Evolutionary conservation across 163 green algal genomes (phyloP), one percentile per base, ranked within the genome.

Genomic region (Coccomyxa subellipsoidea): DNA sequence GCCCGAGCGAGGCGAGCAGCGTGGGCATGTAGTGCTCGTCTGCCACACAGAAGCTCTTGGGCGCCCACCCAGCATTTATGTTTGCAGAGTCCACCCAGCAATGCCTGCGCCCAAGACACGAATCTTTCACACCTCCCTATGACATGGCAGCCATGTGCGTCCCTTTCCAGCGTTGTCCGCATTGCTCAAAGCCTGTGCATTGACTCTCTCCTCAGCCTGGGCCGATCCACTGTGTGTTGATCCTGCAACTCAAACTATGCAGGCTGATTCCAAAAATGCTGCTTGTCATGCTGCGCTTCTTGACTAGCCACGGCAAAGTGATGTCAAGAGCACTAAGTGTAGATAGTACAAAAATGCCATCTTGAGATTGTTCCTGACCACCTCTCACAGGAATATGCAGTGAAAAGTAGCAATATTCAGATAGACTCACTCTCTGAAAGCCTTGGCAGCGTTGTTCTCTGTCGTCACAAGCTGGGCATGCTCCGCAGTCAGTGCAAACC

Each of bases 11-110:
- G 18, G 93, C 92, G 54, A 97, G 84, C 59, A 96, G 85, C 0
- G 92, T 95, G 31, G 92, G 83, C 69, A 97, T 82, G 88, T 96
- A 96, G 86, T 96, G 91, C 88, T 96, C 93, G 76, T 96, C 93
- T 25, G 73, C 82, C 21, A 92, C 80, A 80, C 92, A 96, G 29
- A 81, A 84, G 81, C 78, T 77, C 81, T 82, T 38, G 69, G 78
- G 80, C 77, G 81, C 78, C 84, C 84, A 37, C 10, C 79, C 79
- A 25, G 70, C 70, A 5, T 27, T 29, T 2, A 69, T 31, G 7
- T 73, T 36, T 12, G 80, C 80, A 31, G 31, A 21, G 40, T 84
- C 80, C 31, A 84, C 40, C 80, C 80, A 84, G 80, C 40, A 89
- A 78, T 79, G 80, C 81, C 76, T 87, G 73, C 34, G 23, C 38